phyloP scores from a whole-genome alignment of 1,284 basidiomycete species.

The Boletus smithii region DNA sequence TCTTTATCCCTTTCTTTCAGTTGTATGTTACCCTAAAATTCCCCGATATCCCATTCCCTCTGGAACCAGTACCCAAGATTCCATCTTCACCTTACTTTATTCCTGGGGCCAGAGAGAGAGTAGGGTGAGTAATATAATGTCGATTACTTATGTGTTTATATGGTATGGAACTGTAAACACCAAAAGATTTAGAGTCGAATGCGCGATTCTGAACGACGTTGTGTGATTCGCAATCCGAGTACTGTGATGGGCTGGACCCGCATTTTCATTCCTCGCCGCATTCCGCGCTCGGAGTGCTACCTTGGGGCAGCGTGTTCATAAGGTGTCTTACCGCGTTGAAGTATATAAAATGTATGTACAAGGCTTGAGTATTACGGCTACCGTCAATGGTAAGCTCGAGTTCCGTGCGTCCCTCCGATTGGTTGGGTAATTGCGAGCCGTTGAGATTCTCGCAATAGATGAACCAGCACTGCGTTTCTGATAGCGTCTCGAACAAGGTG shows the following conservation, averaged over 20 bases:
- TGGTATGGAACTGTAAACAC: not conserved
- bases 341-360: no score
- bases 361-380: no score
- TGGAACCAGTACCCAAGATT: slow-evolving; percentile 13
- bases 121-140: slow-evolving; percentile 14
- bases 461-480: slow-evolving; percentile 90
- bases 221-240: no score
- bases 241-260: no score
- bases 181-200: not conserved
- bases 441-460: slow-evolving; percentile 93
- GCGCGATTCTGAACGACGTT: no score
- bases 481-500: slow-evolving; percentile 83
- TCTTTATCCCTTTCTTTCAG: slow-evolving; percentile 11
- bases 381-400: no score
- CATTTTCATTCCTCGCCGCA: no score
- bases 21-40: slow-evolving; percentile 24
- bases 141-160: slow-evolving; percentile 23
- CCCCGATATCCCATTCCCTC: slow-evolving; percentile 11
- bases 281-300: no score
- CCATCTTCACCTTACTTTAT: slow-evolving; percentile 7
- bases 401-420: slow-evolving; percentile 91
- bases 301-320: no score
- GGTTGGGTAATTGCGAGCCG: slow-evolving; percentile 90
- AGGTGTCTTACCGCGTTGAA: no score
- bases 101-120: slow-evolving; percentile 3